phyloP scores from a whole-genome alignment of 805 yeast genomes.

The Kuraishia floccosa region DNA sequence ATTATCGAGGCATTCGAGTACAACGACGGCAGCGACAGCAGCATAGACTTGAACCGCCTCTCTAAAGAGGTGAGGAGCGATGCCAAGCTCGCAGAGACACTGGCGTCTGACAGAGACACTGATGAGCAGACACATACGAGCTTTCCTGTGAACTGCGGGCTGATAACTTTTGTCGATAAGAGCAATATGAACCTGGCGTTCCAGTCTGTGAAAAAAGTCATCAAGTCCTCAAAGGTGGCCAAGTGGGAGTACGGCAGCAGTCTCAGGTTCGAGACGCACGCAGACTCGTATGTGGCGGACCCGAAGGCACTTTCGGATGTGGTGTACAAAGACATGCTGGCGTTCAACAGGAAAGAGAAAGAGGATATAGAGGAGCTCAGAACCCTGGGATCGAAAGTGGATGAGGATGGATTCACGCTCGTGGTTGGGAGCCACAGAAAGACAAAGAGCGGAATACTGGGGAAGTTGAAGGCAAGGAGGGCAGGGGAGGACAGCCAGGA shows the following conservation, averaged over 20 bases:
- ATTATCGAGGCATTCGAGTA: too few relatives aligned
- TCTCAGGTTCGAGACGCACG: constrained; percentile 28
- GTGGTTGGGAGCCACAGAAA: constrained; percentile 85
- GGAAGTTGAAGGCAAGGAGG: constrained; percentile 21
- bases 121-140: too few relatives aligned
- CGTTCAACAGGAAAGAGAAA: constrained; percentile 63
- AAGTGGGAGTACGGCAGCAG: constrained; percentile 19
- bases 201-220: constrained; percentile 42
- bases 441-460: constrained; percentile 61
- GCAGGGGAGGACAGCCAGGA: constrained; percentile 11
- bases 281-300: constrained; percentile 29
- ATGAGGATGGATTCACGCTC: constrained; percentile 88
- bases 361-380: constrained; percentile 44
- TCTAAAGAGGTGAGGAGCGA: too few relatives aligned
- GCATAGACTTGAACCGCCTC: too few relatives aligned
- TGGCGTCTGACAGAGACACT: too few relatives aligned
- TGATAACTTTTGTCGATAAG: constrained; percentile 66
- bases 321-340: constrained; percentile 50
- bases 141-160: constrained; percentile 43
- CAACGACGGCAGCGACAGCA: too few relatives aligned
- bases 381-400: constrained; percentile 53
- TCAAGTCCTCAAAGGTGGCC: constrained; percentile 8
- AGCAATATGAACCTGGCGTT: constrained; percentile 56
- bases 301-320: constrained; percentile 37
- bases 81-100: too few relatives aligned